Evolutionary conservation across 2,329 filamentous ascomycete genomes (phyloP), one percentile per base, ranked within the genome.

Genomic region (Lecanosticta acicola): DNA sequence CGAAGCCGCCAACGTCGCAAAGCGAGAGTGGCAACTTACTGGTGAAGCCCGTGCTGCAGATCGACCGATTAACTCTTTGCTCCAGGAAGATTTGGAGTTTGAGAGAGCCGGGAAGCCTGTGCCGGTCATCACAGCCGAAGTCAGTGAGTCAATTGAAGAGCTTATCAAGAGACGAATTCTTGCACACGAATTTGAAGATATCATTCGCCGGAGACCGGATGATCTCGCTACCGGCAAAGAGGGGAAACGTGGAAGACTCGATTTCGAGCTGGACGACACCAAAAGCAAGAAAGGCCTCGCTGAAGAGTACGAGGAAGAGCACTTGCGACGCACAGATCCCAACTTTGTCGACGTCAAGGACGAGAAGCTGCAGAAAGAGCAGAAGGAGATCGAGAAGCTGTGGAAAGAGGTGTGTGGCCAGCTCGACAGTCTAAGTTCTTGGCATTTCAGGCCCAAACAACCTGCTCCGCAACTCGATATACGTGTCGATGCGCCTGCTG

Each of bases 81-180:
- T 98, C 1, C 90, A 97, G 63, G 82, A 97, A 69, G 89, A 97
- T 59, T 78, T 98, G 19, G 91, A 97, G 55, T 98, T 97, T 63
- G 93, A 98, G 69, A 83, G 94, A 59, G 81, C 87, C 17, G 93
- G 93, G 61, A 98, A 97, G 66, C 91, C 93, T 0, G 85, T 97
- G 0, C 88, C 91, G 1, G 86, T 97, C 50, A 89, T 96, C 64
- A 97, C 93, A 0, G 84, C 87, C 34, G 90, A 96, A 66, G 77
- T 94, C 33, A 94, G 83, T 43, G 90, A 96, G 66, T 83, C 83
- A 58, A 94, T 98, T 46, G 93, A 98, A 68, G 84, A 87, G 26
- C 78, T 98, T 48, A 90, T 98, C 71, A 97, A 97, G 70, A 81
- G 88, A 32, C 85, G 93, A 40, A 96, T 98, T 57, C 71, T 97